These are phyloP conservation scores for Nasturtium officinale DNA, from an alignment of 345 rosid species.

Conservation along the genomic window DNA sequence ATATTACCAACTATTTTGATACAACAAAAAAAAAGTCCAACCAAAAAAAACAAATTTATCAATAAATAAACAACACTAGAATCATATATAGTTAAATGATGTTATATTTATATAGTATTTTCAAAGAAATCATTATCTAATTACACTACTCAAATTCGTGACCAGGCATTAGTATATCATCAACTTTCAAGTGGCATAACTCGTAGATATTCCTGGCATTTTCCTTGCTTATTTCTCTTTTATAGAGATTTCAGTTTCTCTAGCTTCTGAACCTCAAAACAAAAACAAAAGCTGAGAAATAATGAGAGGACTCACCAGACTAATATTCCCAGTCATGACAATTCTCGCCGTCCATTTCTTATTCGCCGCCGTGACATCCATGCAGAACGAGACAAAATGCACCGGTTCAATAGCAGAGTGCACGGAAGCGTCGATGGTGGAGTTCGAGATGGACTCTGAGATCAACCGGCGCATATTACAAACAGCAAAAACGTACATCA, in stretches of 20 bases:
- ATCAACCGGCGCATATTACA: conserved; percentile 83
- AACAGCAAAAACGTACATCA: conserved; percentile 49
- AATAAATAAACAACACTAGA: too few relatives aligned
- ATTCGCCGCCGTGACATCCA: conserved; percentile 24
- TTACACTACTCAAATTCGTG: too few relatives aligned
- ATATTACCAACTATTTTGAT: too few relatives aligned
- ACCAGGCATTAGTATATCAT: too few relatives aligned
- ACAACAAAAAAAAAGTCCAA: too few relatives aligned
- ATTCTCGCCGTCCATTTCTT: conserved; percentile 54
- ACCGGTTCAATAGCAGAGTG: conserved; percentile 77
- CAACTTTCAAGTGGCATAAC: conserved; percentile 36
- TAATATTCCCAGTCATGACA: conserved; percentile 25
- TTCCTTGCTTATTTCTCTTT: conserved; percentile 19
- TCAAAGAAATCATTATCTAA: too few relatives aligned
- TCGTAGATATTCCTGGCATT: conserved; percentile 41
- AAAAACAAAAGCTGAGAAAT: not conserved
- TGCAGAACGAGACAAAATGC: conserved; percentile 54
- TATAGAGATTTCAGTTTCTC: not conserved
- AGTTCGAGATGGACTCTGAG: conserved; percentile 75
- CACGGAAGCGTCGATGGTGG: conserved; percentile 44
- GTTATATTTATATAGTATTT: too few relatives aligned
- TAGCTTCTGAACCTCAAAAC: not conserved
- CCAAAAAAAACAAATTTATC: too few relatives aligned
- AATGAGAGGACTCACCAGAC: conserved; percentile 37
- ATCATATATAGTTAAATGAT: too few relatives aligned